Conservation (phyloP, 2,329 filamentous ascomycete genomes). For the Microsporum ferrugineum region DNA sequence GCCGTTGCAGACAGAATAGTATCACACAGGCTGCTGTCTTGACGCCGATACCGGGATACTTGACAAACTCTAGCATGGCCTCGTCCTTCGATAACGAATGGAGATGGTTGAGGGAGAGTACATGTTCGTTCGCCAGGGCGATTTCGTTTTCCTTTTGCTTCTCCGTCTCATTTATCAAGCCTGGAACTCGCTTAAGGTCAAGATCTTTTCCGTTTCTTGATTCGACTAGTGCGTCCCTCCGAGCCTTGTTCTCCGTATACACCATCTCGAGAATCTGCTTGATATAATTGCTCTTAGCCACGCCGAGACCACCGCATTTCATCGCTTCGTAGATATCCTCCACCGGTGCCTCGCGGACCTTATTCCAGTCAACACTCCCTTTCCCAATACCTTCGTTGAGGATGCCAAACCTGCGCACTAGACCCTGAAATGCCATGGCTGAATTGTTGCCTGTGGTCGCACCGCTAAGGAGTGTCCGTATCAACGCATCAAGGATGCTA, state of each 20-base stretch:
- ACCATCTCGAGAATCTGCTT: constrained; percentile 63
- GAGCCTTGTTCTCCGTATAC: constrained; percentile 54
- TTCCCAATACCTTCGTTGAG: constrained; percentile 53
- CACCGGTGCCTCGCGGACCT: constrained; percentile 48
- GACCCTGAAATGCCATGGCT: constrained; percentile 52
- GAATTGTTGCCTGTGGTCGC: constrained; percentile 52
- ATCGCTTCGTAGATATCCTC: constrained; percentile 58
- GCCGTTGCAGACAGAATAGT: constrained; percentile 53
- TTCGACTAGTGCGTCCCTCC: constrained; percentile 39
- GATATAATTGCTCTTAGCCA: constrained; percentile 60
- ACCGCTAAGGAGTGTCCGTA: constrained; percentile 51
- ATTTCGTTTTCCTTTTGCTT: constrained; percentile 44
- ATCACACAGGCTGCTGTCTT: constrained; percentile 56
- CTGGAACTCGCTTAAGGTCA: constrained; percentile 26
- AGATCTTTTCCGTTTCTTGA: constrained; percentile 37
- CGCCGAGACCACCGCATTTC: constrained; percentile 56
- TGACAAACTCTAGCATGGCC: constrained; percentile 46
- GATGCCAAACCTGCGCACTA: constrained; percentile 54
- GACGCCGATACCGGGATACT: constrained; percentile 53
- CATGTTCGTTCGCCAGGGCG: constrained; percentile 43
- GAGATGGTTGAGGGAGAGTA: constrained; percentile 55
- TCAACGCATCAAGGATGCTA: constrained; percentile 52
- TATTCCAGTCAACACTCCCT: constrained; percentile 65
- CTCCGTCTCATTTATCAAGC: constrained; percentile 13
- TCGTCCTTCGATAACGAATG: constrained; percentile 45